These are phyloP conservation scores for Aspergillus fumigatus DNA, from an alignment of 2,329 filamentous ascomycete genomes.

Conservation along the genomic window DNA sequence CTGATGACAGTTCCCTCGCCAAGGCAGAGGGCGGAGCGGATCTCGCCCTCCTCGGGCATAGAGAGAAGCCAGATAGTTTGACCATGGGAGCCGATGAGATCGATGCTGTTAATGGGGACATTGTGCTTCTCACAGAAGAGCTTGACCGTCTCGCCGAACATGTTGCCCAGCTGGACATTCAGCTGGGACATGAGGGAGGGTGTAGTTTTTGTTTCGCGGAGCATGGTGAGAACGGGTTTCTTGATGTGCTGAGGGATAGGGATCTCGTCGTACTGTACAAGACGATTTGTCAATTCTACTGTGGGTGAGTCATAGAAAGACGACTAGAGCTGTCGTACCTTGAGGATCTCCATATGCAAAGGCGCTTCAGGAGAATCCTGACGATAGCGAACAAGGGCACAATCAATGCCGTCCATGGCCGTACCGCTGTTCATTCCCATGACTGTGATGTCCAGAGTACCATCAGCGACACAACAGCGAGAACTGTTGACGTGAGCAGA, in stretches of 20 bases:
- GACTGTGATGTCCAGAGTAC: constrained; percentile 42
- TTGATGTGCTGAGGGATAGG: constrained; percentile 49
- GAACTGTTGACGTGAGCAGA: too few species aligned
- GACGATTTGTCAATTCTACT: neutral
- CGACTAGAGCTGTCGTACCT: constrained; percentile 11
- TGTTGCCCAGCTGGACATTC: constrained; percentile 55
- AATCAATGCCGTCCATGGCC: constrained; percentile 56
- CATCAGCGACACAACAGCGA: neutral
- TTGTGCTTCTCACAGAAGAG: constrained; percentile 45
- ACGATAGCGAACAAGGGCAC: constrained; percentile 53
- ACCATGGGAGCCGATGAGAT: constrained; percentile 43
- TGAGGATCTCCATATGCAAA: constrained; percentile 54
- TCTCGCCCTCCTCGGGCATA: constrained; percentile 48
- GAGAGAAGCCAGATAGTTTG: constrained; percentile 56
- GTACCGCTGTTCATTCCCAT: constrained; percentile 47
- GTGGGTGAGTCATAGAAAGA: neutral
- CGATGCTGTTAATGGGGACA: too few species aligned
- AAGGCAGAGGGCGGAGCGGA: constrained; percentile 51
- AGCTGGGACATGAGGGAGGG: constrained; percentile 53
- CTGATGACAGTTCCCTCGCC: constrained; percentile 55
- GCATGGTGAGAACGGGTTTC: constrained; percentile 54
- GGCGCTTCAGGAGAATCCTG: constrained; percentile 49
- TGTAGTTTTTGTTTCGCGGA: constrained; percentile 49
- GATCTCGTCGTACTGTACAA: constrained; percentile 47
- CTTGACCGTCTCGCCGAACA: constrained; percentile 36